Percentiles rank a stretch among this genome's conserved stretches.
These are phyloP conservation scores for Leptographium procerum DNA, from an alignment of 2,329 filamentous ascomycete genomes.

Conservation along the genomic window DNA sequence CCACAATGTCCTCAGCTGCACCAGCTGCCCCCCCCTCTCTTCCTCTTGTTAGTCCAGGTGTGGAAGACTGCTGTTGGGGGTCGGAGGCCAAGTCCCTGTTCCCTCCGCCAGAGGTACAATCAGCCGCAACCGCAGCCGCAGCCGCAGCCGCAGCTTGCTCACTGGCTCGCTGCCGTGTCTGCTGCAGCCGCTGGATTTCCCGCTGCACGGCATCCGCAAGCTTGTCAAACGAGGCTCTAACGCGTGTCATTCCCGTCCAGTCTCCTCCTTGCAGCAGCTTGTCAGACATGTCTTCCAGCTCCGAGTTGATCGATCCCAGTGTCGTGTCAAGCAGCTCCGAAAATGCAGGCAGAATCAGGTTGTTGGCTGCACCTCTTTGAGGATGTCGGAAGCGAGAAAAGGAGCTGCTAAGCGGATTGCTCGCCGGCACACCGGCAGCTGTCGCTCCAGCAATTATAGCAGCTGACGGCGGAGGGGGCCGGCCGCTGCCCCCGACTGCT, in stretches of 20 bases:
- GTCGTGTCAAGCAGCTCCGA: slow-evolving; percentile 8
- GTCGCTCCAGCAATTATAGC: background rate
- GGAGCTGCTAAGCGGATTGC: background rate
- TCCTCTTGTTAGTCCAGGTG: background rate
- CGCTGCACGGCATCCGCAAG: background rate
- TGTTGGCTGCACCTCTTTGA: background rate
- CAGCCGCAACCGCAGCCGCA: background rate
- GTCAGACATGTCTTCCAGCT: slow-evolving; percentile 12
- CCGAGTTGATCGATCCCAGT: slow-evolving; percentile 5
- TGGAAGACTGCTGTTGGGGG: background rate
- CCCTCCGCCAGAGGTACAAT: background rate
- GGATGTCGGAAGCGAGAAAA: background rate
- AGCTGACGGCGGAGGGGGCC: background rate
- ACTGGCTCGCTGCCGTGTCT: background rate
- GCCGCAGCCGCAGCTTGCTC: background rate
- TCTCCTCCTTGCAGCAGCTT: slow-evolving; percentile 11
- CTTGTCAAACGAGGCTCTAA: slow-evolving; percentile 6
- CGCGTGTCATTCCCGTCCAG: slow-evolving; percentile 6
- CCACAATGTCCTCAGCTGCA: background rate
- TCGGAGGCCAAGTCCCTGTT: background rate
- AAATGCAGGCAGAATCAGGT: slow-evolving; percentile 3
- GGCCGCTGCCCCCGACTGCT: slow-evolving; percentile 2
- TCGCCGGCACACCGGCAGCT: background rate
- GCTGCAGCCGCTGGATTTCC: slow-evolving; percentile 6
- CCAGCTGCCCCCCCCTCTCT: background rate